Conservation (phyloP, 768 basidiomycete genomes). For the Tulasnella sp. region DNA sequence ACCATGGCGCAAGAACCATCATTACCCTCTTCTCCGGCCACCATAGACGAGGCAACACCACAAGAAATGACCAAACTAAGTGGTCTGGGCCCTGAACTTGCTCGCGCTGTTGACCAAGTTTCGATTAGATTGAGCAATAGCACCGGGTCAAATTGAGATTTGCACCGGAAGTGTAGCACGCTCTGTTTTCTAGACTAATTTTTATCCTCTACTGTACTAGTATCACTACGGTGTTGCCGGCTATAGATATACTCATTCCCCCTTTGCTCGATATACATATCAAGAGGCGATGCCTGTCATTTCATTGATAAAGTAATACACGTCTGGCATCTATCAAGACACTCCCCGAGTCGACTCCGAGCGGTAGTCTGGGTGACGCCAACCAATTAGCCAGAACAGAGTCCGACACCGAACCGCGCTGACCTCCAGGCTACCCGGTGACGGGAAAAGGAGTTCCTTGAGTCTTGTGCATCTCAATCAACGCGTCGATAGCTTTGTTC, state of each 20-base stretch:
- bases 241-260: conserved; percentile 5
- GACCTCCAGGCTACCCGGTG: not conserved
- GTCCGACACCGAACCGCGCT: not conserved
- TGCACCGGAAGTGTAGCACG: not conserved
- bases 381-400: not conserved
- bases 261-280: not conserved
- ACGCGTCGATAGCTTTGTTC: not conserved
- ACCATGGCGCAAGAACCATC: not conserved
- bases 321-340: not conserved
- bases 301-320: not conserved
- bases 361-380: not conserved
- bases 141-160: not conserved
- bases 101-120: conserved; percentile 28
- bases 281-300: not conserved
- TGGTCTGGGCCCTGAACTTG: conserved; percentile 16
- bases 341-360: not conserved
- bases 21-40: conserved; percentile 10
- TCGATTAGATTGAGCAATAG: not conserved
- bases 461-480: not conserved
- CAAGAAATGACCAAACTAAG: conserved; percentile 12
- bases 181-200: not conserved
- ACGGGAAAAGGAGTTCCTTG: not conserved
- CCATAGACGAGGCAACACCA: not conserved
- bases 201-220: not conserved
- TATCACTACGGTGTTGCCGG: not conserved